Percentiles rank a stretch among this genome's conserved stretches.
Evolutionary conservation across 331 rosid genomes (phyloP).

Genomic region (Cydonia oblonga): DNA sequence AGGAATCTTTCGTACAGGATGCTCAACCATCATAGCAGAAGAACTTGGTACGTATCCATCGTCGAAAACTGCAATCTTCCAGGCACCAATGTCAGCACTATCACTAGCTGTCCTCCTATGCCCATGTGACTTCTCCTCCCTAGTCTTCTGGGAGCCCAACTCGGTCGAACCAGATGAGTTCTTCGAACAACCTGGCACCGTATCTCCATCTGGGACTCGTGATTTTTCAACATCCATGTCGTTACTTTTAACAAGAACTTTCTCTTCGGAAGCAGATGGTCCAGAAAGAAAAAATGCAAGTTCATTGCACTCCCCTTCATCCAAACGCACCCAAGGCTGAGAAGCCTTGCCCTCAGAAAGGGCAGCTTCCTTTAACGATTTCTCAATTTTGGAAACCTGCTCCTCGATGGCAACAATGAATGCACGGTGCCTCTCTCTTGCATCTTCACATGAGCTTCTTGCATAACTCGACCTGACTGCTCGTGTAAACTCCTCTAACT

Average conservation of each 20-base stretch:
- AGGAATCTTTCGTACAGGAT: constrained; percentile 63
- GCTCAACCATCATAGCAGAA: constrained; percentile 25
- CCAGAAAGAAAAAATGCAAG: constrained; percentile 80
- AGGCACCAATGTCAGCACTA: constrained; percentile 64
- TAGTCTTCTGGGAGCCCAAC: constrained; percentile 17
- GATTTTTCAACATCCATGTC: constrained; percentile 22
- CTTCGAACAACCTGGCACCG: constrained; percentile 16
- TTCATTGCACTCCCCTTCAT: constrained; percentile 76
- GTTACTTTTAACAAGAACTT: constrained; percentile 6
- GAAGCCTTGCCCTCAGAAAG: constrained; percentile 39
- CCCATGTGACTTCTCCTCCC: constrained; percentile 45
- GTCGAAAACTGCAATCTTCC: constrained; percentile 67
- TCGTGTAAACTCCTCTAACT: constrained; percentile 76
- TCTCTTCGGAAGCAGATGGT: constrained; percentile 16
- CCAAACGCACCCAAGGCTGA: constrained; percentile 63
- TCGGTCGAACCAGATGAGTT: constrained; percentile 26
- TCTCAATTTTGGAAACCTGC: constrained; percentile 43
- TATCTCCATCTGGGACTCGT: constrained; percentile 22
- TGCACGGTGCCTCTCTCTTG: constrained; percentile 59
- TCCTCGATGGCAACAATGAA: constrained; percentile 56
- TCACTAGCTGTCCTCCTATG: constrained; percentile 96
- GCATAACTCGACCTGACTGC: constrained; percentile 63
- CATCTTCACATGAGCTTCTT: constrained; percentile 42
- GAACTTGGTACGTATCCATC: constrained; percentile 28
- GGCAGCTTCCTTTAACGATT: constrained; percentile 36